Evolutionary conservation across 164 flowering plant species (phyloP), one percentile per base, ranked within the genome.

Genomic region (Saururus chinensis): DNA sequence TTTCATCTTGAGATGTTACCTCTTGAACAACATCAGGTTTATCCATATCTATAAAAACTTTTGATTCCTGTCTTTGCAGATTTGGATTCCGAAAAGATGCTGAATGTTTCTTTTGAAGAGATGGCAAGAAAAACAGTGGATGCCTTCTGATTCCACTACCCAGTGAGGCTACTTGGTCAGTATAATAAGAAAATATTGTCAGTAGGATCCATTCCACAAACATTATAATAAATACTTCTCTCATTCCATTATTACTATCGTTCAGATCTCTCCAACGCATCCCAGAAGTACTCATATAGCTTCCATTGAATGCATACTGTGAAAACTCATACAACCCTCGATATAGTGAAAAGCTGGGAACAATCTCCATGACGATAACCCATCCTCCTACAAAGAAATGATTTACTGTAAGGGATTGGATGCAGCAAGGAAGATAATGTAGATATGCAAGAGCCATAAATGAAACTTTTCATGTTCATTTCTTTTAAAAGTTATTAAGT

Each of bases 261-360:
- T 59, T 79, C 66, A 90, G 73, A 75, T 87, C 75, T 65, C 63
- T 73, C 97, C 97, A 88, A 23, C 70, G 69, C 86, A 95, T 95
- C 22, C 99, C 99, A 71, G 74, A 66, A 63, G 73, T 82, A 41
- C 90, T 93, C 83, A 84, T 69, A 64, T 37, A 66, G 61, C 61
- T 63, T 59, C 85, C 97, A 21, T 45, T 69, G 62, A 77, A 72
- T 30, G 96, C 65, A 80, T 79, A 87, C 54, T 83, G 79, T 56
- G 79, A 69, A 56, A 95, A 80, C 79, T 95, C 99, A 71, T 81
- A 95, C 30, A 95, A 74, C 25, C 95, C 99, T 57, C 99, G 89
- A 69, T 79, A 87, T 45, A 90, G 72, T 59, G 96, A 57, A 71
- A 88, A 95, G 21, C 95, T 92, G 54, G 99, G 99, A 76, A 70